These are phyloP conservation scores for Candida quercuum DNA, from an alignment of 805 yeast genomes.

Conservation along the genomic window DNA sequence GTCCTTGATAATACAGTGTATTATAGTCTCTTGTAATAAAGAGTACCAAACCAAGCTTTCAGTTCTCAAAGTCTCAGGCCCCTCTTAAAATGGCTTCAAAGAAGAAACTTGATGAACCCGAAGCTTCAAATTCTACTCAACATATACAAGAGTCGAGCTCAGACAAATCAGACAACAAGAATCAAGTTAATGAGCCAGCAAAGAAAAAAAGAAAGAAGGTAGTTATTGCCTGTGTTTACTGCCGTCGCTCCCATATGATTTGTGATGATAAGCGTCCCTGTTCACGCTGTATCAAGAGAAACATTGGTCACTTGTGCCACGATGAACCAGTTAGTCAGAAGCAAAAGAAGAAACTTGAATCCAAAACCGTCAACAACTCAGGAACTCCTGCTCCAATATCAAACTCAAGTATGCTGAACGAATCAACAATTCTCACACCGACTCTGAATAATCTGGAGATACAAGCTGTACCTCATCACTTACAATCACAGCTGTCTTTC, in stretches of 20 bases:
- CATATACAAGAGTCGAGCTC: too few relatives aligned
- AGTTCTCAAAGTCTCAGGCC: too few relatives aligned
- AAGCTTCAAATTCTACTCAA: too few relatives aligned
- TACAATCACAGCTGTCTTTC: slow-evolving; percentile 12
- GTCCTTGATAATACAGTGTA: too few relatives aligned
- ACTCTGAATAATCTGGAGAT: slow-evolving; percentile 12
- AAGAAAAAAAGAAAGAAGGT: slow-evolving; percentile 40
- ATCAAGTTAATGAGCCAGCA: slow-evolving; percentile 7
- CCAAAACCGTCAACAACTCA: neutral
- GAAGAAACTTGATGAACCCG: too few relatives aligned
- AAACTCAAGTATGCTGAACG: neutral
- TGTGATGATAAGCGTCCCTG: slow-evolving; percentile 82
- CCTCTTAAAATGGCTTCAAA: too few relatives aligned
- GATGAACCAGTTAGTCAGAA: slow-evolving; percentile 24
- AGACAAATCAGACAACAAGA: too few relatives aligned
- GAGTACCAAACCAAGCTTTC: too few relatives aligned
- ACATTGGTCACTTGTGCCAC: slow-evolving; percentile 78
- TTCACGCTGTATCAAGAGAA: slow-evolving; percentile 77
- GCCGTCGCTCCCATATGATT: slow-evolving; percentile 90
- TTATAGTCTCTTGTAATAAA: too few relatives aligned
- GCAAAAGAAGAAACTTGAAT: slow-evolving; percentile 18
- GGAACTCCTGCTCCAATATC: neutral
- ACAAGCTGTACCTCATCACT: slow-evolving; percentile 17
- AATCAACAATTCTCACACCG: slow-evolving; percentile 1
- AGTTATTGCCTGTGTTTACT: slow-evolving; percentile 72